A percentile compares a stretch with the other conserved stretches of the same genome.
Conservation (phyloP, 352 stramenopile genomes). For the Thraustochytrium striatum region DNA sequence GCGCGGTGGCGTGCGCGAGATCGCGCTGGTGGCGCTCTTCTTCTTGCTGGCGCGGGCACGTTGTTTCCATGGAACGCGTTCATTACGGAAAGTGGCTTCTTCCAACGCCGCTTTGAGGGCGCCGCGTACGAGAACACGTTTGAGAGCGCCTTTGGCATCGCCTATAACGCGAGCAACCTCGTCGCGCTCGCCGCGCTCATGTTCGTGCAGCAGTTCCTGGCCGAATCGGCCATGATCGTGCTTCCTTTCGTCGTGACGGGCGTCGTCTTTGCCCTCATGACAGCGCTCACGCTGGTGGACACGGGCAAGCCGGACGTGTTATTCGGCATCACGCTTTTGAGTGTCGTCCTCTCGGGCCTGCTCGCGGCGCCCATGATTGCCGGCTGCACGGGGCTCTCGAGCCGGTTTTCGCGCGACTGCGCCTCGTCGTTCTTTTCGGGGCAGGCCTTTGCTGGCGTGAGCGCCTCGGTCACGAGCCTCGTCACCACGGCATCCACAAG, state of each 20-base stretch:
- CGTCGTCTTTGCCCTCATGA: constrained; percentile 2
- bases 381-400: not conserved
- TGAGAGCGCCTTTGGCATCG: constrained; percentile 23
- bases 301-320: not conserved
- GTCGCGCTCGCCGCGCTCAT: constrained; percentile 1
- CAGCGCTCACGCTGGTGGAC: constrained; percentile 10
- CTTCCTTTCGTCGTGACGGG: constrained; percentile 6
- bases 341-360: not conserved
- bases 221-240: constrained; percentile 3
- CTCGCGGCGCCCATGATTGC: constrained; percentile 38
- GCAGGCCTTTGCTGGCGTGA: constrained; percentile 2
- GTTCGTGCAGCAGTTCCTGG: constrained; percentile 28
- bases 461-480: constrained; percentile 25
- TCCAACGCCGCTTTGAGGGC: not conserved
- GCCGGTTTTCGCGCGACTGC: not conserved
- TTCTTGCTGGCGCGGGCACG: constrained; percentile 9
- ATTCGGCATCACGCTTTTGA: not conserved
- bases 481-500: too few relatives aligned
- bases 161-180: constrained; percentile 33
- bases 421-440: constrained; percentile 7
- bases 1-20: too few relatives aligned
- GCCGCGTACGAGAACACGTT: constrained; percentile 17
- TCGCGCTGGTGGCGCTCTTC: too few relatives aligned
- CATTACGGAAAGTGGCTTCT: constrained; percentile 41
- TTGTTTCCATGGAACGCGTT: constrained; percentile 41